These are phyloP conservation scores for Penicillium egyptiacum DNA, from an alignment of 495 filamentous ascomycete species.

Conservation along the genomic window DNA sequence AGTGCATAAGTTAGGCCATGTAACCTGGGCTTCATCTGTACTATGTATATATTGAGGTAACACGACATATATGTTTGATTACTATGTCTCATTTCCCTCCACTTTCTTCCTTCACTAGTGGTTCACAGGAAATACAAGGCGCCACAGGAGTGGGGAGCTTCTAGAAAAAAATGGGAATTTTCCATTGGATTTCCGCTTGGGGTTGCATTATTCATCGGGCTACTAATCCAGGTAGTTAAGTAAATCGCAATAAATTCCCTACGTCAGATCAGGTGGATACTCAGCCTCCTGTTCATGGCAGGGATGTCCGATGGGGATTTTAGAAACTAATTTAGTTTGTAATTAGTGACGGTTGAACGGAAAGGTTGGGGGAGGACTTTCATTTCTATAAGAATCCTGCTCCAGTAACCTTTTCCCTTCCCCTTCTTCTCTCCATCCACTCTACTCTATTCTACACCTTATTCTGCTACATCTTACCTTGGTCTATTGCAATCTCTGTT, in stretches of 20 bases:
- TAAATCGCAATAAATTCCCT: slow-evolving; percentile 30
- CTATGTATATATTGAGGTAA: not conserved
- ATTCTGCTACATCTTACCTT: slow-evolving; percentile 14
- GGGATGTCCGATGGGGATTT: slow-evolving; percentile 30
- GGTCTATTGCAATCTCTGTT: slow-evolving; percentile 3
- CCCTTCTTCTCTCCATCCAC: slow-evolving; percentile 5
- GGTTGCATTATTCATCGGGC: slow-evolving; percentile 26
- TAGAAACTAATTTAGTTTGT: slow-evolving; percentile 23
- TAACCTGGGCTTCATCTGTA: not conserved
- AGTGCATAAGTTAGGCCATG: not conserved
- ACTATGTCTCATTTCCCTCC: slow-evolving; percentile 5
- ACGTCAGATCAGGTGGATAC: slow-evolving; percentile 38
- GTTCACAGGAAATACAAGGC: slow-evolving; percentile 23
- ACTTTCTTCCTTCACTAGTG: slow-evolving; percentile 21
- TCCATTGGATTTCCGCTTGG: slow-evolving; percentile 42
- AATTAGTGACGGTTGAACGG: slow-evolving; percentile 15
- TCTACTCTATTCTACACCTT: not conserved
- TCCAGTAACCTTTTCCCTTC: slow-evolving; percentile 15
- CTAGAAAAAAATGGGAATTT: slow-evolving; percentile 41
- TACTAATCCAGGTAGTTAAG: slow-evolving; percentile 5
- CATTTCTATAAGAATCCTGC: slow-evolving; percentile 20
- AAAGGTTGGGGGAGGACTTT: slow-evolving; percentile 9
- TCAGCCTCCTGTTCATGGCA: slow-evolving; percentile 44
- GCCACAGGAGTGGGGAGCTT: slow-evolving; percentile 39
- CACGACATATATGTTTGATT: slow-evolving; percentile 8